A percentile compares a stretch with the other conserved stretches of the same genome.
phyloP scores from a whole-genome alignment of 1,139 yeast genomes.

The Kodamaea suecica region DNA sequence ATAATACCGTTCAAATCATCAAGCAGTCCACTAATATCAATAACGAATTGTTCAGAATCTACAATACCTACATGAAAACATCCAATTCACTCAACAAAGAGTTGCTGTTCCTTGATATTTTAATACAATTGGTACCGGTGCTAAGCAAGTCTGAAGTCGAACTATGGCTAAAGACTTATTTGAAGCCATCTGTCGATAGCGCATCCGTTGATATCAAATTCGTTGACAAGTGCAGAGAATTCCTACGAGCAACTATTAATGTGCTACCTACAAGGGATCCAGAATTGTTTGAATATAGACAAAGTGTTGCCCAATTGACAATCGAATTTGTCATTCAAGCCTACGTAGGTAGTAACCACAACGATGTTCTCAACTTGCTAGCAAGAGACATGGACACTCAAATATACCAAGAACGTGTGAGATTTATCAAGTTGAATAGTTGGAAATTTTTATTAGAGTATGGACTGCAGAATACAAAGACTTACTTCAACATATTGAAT shows the following conservation, averaged over 20 bases:
- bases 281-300: conserved; percentile 21
- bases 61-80: conserved; percentile 36
- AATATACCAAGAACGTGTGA: conserved; percentile 42
- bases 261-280: conserved; percentile 26
- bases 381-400: conserved; percentile 26
- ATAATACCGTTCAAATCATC: conserved; percentile 36
- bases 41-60: conserved; percentile 48
- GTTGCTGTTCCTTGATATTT: conserved; percentile 44
- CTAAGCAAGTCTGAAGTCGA: conserved; percentile 40
- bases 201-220: conserved; percentile 48
- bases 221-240: conserved; percentile 42
- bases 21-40: conserved; percentile 40
- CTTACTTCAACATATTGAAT: conserved; percentile 34
- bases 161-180: conserved; percentile 53
- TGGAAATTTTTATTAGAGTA: conserved; percentile 36
- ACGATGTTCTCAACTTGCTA: conserved; percentile 13
- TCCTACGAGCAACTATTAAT: conserved; percentile 33
- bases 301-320: conserved; percentile 23
- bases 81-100: conserved; percentile 33
- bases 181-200: conserved; percentile 57
- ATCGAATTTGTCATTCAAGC: conserved; percentile 30
- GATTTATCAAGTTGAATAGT: conserved; percentile 49
- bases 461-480: conserved; percentile 32
- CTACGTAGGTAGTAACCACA: conserved; percentile 23
- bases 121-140: conserved; percentile 37